phyloP scores from a whole-genome alignment of 352 stramenopile species.

The Pythium sp. region DNA sequence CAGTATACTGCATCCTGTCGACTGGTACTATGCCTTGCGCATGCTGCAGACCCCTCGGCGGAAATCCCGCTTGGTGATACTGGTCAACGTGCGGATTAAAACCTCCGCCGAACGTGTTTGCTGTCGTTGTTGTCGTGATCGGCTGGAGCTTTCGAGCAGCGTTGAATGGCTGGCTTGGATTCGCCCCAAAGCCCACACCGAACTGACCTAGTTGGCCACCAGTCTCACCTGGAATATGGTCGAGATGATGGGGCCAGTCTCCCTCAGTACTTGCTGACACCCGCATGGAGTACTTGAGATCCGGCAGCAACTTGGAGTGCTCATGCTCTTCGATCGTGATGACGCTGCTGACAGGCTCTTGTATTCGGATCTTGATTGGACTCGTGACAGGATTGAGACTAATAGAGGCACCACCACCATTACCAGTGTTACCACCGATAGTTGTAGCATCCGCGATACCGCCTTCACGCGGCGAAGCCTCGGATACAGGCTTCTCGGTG shows the following conservation, averaged over 20 bases:
- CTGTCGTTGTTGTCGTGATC: not conserved
- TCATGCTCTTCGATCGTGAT: conserved; percentile 17
- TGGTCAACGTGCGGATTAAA: not conserved
- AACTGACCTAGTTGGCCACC: not conserved
- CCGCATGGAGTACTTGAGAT: conserved; percentile 17
- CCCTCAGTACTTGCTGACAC: not conserved
- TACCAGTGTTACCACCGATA: not conserved
- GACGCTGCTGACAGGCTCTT: conserved; percentile 8
- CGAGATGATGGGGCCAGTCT: not conserved
- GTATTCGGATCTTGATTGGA: conserved; percentile 17
- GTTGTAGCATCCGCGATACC: not conserved
- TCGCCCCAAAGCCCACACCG: not conserved
- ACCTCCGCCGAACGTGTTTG: not conserved
- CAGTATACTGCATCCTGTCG: not conserved
- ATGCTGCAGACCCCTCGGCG: not conserved
- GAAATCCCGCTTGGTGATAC: not conserved
- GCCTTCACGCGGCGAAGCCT: not conserved
- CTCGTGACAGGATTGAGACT: not conserved
- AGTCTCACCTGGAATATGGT: not conserved
- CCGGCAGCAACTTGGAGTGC: conserved; percentile 10
- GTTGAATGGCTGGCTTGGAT: conserved; percentile 4
- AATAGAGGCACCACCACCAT: not conserved
- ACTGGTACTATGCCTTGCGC: not conserved
- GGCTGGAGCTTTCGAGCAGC: conserved; percentile 15
- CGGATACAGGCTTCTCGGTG: not conserved